Evolutionary conservation across 768 basidiomycete species (phyloP).

Genomic region (Suillus sp.): DNA sequence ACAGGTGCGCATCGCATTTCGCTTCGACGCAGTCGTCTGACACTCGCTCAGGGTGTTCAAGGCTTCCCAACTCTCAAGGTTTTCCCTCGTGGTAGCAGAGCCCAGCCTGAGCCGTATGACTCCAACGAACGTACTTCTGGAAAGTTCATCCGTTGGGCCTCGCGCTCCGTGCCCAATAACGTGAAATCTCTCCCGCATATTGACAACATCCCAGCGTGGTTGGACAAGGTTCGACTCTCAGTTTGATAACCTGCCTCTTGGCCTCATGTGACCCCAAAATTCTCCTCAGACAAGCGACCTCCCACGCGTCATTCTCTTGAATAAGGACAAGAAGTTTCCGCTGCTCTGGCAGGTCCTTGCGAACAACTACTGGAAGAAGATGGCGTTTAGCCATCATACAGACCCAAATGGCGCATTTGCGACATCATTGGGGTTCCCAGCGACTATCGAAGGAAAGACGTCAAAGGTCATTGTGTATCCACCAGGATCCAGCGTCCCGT

Average conservation of each 20-base stretch:
- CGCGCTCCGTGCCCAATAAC: conserved; percentile 70
- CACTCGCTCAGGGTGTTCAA: conserved; percentile 58
- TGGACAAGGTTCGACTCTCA: conserved; percentile 55
- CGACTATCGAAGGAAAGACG: conserved; percentile 49
- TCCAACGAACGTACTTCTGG: conserved; percentile 69
- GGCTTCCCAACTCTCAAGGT: conserved; percentile 96
- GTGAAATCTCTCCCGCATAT: conserved; percentile 60
- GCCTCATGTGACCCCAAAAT: neutral
- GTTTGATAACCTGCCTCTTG: neutral
- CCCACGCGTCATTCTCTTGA: conserved; percentile 66
- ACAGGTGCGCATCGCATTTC: conserved; percentile 46
- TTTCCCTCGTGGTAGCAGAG: conserved; percentile 74
- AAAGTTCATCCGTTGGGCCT: conserved; percentile 75
- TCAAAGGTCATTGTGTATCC: conserved; percentile 76
- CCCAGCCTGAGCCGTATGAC: conserved; percentile 67
- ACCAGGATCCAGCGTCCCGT: conserved; percentile 53
- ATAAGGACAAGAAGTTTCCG: conserved; percentile 75
- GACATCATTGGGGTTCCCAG: conserved; percentile 58
- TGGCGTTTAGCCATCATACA: conserved; percentile 64
- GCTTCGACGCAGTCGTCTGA: neutral
- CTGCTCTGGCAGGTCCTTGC: conserved; percentile 79
- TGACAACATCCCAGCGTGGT: conserved; percentile 66
- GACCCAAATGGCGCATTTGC: conserved; percentile 67
- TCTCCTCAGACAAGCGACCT: conserved; percentile 40
- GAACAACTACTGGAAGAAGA: conserved; percentile 66